Conservation (phyloP, 2,329 filamentous ascomycete species). For the Aphanocladium album region DNA sequence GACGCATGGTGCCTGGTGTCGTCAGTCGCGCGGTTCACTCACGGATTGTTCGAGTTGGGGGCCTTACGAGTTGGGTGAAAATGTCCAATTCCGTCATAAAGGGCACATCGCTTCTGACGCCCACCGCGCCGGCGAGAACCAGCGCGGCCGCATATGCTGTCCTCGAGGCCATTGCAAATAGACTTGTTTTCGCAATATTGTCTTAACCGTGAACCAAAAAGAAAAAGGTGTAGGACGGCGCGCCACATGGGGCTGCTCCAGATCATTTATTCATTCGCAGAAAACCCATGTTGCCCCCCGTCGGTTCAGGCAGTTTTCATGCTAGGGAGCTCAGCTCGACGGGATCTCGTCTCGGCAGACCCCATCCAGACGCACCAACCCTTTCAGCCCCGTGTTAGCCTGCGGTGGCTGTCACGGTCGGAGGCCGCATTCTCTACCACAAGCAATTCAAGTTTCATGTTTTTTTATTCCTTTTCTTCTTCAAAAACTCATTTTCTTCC, state of each 20-base stretch:
- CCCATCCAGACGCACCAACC: background rate
- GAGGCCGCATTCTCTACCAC: background rate
- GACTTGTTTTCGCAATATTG: background rate
- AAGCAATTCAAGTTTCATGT: too few relatives aligned
- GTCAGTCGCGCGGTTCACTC: background rate
- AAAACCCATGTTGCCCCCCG: background rate
- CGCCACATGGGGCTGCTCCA: background rate
- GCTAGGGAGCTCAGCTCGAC: constrained; percentile 2
- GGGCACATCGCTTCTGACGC: constrained; percentile 19
- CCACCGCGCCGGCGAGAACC: background rate
- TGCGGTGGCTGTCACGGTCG: background rate
- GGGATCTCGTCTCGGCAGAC: background rate
- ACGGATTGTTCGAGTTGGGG: background rate
- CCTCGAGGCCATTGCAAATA: background rate
- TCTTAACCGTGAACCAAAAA: background rate
- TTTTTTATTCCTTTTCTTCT: background rate
- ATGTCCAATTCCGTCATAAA: constrained; percentile 34
- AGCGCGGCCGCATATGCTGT: background rate
- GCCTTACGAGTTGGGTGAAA: constrained; percentile 30
- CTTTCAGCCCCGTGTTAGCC: background rate
- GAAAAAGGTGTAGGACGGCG: background rate
- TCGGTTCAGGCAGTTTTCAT: background rate
- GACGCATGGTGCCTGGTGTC: constrained; percentile 40
- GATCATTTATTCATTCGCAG: background rate
- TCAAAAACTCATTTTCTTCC: background rate